phyloP scores from a whole-genome alignment of 331 rosid species.

The Stylosanthes scabra region DNA sequence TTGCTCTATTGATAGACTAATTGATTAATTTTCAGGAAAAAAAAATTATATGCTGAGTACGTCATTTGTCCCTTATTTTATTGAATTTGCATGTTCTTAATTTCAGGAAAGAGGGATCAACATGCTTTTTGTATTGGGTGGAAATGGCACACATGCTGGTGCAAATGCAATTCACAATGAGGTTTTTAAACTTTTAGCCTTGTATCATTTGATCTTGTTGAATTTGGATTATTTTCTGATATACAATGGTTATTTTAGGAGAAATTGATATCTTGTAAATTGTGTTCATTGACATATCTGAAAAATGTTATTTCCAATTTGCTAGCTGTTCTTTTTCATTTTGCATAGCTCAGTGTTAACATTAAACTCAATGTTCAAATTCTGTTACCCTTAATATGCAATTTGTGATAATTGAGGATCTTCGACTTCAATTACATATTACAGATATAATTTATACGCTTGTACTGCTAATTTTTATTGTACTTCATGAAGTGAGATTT shows the following conservation, averaged over 20 bases:
- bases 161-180: slow-evolving; percentile 92
- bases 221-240: slow-evolving; percentile 27
- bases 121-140: slow-evolving; percentile 97
- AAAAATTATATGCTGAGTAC: background rate
- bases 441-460: background rate
- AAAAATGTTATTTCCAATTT: background rate
- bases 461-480: slow-evolving; percentile 19
- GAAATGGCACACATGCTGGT: slow-evolving; percentile 99
- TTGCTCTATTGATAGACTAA: slow-evolving; percentile 21
- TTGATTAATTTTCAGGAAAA: slow-evolving; percentile 15
- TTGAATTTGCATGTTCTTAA: slow-evolving; percentile 36
- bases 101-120: slow-evolving; percentile 87
- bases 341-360: slow-evolving; percentile 5
- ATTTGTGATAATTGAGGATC: slow-evolving; percentile 11
- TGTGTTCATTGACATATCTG: slow-evolving; percentile 15
- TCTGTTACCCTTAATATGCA: slow-evolving; percentile 5
- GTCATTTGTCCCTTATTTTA: slow-evolving; percentile 20
- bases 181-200: slow-evolving; percentile 55
- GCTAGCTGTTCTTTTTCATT: slow-evolving; percentile 12
- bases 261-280: slow-evolving; percentile 11
- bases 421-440: slow-evolving; percentile 26
- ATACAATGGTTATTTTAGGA: background rate
- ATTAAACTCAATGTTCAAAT: background rate
- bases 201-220: slow-evolving; percentile 20
- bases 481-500: slow-evolving; percentile 24